Evolutionary conservation across 2,329 filamentous ascomycete genomes (phyloP).

Genomic region (Didymellaceae sp.): DNA sequence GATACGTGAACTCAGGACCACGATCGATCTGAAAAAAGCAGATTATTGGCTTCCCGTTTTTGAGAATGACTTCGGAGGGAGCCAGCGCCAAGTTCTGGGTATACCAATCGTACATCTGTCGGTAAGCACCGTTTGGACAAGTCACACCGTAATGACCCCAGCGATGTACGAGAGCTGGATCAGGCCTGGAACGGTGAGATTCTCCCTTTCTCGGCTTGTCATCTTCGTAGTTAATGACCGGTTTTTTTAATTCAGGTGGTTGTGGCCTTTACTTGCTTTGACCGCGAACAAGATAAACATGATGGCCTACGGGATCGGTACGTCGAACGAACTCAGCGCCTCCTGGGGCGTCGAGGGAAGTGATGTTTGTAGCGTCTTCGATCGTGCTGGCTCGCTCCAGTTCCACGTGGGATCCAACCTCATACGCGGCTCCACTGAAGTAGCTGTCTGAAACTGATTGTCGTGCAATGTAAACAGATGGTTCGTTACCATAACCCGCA

Average conservation of each 20-base stretch:
- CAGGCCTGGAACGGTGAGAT: conserved; percentile 56
- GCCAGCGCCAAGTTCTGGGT: conserved; percentile 50
- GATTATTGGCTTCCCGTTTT: conserved; percentile 31
- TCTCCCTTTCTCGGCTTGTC: conserved; percentile 53
- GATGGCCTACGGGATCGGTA: conserved; percentile 51
- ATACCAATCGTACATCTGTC: conserved; percentile 46
- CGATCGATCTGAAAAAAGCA: conserved; percentile 59
- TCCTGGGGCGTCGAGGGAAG: conserved; percentile 59
- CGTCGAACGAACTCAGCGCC: conserved; percentile 56
- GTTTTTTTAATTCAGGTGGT: conserved; percentile 57
- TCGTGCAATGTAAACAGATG: conserved; percentile 61
- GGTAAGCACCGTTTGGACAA: conserved; percentile 26
- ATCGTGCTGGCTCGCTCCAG: conserved; percentile 56
- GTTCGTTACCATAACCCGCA: conserved; percentile 65
- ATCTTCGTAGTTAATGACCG: conserved; percentile 41
- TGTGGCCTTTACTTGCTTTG: conserved; percentile 40
- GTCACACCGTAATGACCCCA: conserved; percentile 52
- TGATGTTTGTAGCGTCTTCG: conserved; percentile 54
- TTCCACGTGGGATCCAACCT: conserved; percentile 61
- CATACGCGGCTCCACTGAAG: conserved; percentile 63
- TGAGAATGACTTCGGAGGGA: conserved; percentile 48
- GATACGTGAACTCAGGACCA: conserved; percentile 31
- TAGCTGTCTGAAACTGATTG: conserved; percentile 49
- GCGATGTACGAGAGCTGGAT: conserved; percentile 53
- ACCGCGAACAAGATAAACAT: conserved; percentile 62